Evolutionary conservation across 192 early-diverging fungal genomes (phyloP).

Genomic region (Gamsiella multidivaricata): DNA sequence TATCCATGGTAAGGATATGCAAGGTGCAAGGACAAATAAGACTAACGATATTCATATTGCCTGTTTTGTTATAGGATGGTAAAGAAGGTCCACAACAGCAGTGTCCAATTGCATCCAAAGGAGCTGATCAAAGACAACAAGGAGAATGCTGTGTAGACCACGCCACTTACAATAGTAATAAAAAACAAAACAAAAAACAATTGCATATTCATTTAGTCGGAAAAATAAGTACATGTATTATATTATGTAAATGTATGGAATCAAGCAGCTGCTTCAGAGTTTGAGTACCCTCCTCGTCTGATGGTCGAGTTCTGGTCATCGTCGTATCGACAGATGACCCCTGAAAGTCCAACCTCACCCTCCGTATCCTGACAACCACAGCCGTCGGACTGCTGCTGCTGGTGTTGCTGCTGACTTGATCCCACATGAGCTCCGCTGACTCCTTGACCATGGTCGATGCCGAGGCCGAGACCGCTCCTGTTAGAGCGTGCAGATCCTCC

Average conservation of each 20-base stretch:
- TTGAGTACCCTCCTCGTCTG: background rate
- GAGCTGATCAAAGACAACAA: slow-evolving; percentile 32
- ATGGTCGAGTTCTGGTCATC: slow-evolving; percentile 18
- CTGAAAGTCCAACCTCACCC: slow-evolving; percentile 44
- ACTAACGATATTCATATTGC: background rate
- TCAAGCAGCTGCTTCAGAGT: background rate
- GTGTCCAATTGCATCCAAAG: slow-evolving; percentile 33
- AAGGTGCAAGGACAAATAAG: too few species aligned
- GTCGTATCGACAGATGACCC: slow-evolving; percentile 46
- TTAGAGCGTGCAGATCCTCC: slow-evolving; percentile 17
- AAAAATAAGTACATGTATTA: too few species aligned
- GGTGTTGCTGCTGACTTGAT: slow-evolving; percentile 16
- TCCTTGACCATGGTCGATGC: too few species aligned
- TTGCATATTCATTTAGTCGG: too few species aligned
- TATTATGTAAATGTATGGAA: too few species aligned
- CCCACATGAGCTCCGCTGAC: too few species aligned
- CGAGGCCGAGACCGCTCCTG: background rate
- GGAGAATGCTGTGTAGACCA: background rate
- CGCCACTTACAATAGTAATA: background rate
- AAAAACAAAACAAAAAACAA: slow-evolving; percentile 14
- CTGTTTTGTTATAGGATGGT: slow-evolving; percentile 29
- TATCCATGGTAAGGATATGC: background rate
- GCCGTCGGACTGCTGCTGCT: background rate
- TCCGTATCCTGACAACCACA: slow-evolving; percentile 33
- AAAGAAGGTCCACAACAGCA: slow-evolving; percentile 40